Conservation (phyloP, 768 basidiomycete species). For the Leccinum disarticulatum region DNA sequence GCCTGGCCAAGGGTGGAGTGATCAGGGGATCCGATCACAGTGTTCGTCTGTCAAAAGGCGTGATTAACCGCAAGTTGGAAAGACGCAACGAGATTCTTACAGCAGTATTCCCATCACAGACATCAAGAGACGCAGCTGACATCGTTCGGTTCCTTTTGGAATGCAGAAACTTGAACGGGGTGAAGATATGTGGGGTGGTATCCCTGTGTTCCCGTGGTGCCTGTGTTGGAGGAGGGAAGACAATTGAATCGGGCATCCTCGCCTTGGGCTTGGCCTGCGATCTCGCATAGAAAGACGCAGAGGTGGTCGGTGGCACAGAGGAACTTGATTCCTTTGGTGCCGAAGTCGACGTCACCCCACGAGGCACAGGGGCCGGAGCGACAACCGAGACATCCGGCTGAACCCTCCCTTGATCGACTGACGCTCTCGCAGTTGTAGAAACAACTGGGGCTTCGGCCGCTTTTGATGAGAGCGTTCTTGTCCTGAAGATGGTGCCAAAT, state of each 20-base stretch:
- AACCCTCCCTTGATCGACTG: conserved; percentile 22
- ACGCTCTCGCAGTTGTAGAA: conserved; percentile 19
- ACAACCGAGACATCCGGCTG: conserved; percentile 9
- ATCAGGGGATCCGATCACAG: conserved; percentile 73
- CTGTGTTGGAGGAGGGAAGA: conserved; percentile 35
- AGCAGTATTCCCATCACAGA: conserved; percentile 70
- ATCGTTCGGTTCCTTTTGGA: conserved; percentile 63
- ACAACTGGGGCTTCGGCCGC: conserved; percentile 23
- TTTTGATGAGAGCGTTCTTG: conserved; percentile 34
- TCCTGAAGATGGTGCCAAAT: conserved; percentile 29
- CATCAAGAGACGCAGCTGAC: conserved; percentile 75
- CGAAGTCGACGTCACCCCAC: conserved; percentile 13
- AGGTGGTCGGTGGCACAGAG: background rate
- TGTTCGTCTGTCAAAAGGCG: conserved; percentile 50
- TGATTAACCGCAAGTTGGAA: background rate
- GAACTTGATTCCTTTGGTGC: conserved; percentile 19
- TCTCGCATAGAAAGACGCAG: conserved; percentile 11
- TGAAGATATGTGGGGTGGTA: conserved; percentile 49
- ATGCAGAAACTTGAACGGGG: conserved; percentile 57
- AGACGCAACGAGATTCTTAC: conserved; percentile 42
- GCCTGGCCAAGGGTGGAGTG: conserved; percentile 66
- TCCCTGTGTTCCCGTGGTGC: conserved; percentile 37
- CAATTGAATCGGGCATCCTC: conserved; percentile 21
- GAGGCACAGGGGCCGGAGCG: conserved; percentile 12
- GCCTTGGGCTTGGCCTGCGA: conserved; percentile 18